Base-by-base conservation (phyloP, 2,329 filamentous ascomycete species). In the Fusarium sp. region DNA sequence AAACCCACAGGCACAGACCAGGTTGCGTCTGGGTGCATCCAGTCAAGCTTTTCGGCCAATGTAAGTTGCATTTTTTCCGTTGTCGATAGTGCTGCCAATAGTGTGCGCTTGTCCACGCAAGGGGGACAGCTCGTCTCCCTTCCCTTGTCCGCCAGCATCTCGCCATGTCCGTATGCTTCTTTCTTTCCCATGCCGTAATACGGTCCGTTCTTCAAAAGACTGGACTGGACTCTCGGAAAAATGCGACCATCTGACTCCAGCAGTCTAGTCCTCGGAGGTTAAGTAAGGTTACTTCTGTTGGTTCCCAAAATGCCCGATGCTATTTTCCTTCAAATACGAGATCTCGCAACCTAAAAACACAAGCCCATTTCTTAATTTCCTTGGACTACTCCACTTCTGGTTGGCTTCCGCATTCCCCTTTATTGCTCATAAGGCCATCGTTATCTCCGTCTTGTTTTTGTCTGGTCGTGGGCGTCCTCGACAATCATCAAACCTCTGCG, bases 271-370 rank as follows among this genome's bases (percentile, higher is more conserved):
- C 42, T 33, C 33, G 39, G 27, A 61, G 56, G 35, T 46, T 15
- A 21, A 25, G 21, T 45, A n/a, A 35, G 33, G 33, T 35, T 36
- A 33, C 17, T 23, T 52, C 36, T 45, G 49, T 53, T 47, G 31
- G n/a, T 20, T 21, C n/a, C 25, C 29, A 63, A 62, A 62, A 63
- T 63, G 35, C 36, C 37, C 58, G 37, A 21, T 56, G 21, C 42
- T 39, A 39, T 27, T 29, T 57, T 10, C 37, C 41, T 62, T 43
- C 31, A 62, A 63, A 63, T 63, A 64, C 60, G 59, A 63, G 45
- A 21, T 40, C 29, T 40, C 25, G 35, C 36, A 47, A 25, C 37
- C 41, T 31, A 31, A 36, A 43, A 23, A 25, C 15, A 42, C 11
- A 36, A 29, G n/a, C 41, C 31, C 6, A 33, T 29, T 47, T 43